phyloP scores from a whole-genome alignment of 2,329 filamentous ascomycete species.

The Allantophomopsis cytisporea region DNA sequence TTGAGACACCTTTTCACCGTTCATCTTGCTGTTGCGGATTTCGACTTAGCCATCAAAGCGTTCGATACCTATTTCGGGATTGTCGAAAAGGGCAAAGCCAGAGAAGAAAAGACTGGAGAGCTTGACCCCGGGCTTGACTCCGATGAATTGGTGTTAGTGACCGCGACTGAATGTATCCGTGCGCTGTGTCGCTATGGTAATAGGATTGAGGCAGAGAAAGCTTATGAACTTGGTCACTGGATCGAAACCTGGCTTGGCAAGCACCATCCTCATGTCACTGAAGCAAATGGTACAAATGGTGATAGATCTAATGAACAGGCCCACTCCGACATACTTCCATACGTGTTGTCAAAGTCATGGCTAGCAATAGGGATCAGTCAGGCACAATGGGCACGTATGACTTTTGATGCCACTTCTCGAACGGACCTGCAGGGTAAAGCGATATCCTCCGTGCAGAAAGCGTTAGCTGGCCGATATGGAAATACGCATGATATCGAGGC shows the following conservation, averaged over 20 bases:
- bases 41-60: conserved; percentile 80
- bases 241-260: conserved; percentile 67
- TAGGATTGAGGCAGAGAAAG: conserved; percentile 63
- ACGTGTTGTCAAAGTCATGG: conserved; percentile 58
- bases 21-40: conserved; percentile 79
- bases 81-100: conserved; percentile 70
- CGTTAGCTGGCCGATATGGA: conserved; percentile 53
- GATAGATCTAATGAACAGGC: not conserved
- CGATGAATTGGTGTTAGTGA: conserved; percentile 63
- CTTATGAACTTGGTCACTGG: conserved; percentile 53
- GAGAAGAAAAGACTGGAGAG: conserved; percentile 67
- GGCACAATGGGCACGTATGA: conserved; percentile 76
- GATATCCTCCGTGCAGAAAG: conserved; percentile 60
- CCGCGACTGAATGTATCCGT: conserved; percentile 66
- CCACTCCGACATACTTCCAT: conserved; percentile 32
- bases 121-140: conserved; percentile 61
- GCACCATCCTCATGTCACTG: conserved; percentile 19
- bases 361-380: conserved; percentile 76
- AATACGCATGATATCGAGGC: conserved; percentile 59
- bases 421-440: conserved; percentile 66
- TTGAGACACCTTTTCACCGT: conserved; percentile 77
- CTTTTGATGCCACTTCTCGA: conserved; percentile 59
- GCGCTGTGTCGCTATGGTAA: conserved; percentile 75
- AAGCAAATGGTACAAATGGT: conserved; percentile 9
- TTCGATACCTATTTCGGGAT: conserved; percentile 89